Base-by-base conservation (phyloP, 441 rosid genomes). In the Brassica balearica region DNA sequence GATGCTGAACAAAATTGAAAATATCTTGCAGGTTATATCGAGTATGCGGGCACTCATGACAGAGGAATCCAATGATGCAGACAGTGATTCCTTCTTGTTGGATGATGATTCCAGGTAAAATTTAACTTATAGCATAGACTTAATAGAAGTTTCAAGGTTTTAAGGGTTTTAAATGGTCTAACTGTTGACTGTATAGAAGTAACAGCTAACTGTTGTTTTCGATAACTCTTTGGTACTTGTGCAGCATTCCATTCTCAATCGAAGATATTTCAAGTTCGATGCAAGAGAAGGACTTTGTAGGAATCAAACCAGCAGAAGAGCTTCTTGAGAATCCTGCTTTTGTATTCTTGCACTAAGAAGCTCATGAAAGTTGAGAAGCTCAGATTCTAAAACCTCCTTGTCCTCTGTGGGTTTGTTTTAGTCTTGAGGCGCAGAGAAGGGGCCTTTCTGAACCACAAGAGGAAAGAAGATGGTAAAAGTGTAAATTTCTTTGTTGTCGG, bases 181-280 rank as follows among this genome's bases (percentile, higher is more conserved):
- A 25, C 27, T 25, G 27, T 25, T 25, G 27, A 0, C 27, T 25
- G 27, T 25, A 25, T 25, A 25, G 27, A 25, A 25, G 27, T 25
- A 25, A 25, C 65, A 68, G 5, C 36, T 29, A 70, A 51, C 65
- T 59, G 9, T n/a, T 53, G 60, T 8, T 14, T 14, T 17, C 8
- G 22, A 11, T 34, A 8, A 51, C 23, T 6, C 5, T 25, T 6
- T 55, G 72, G 32, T 77, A 29, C 55, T 55, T 10, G 62, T 14
- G 88, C 87, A 96, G 99, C 83, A 88, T 92, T 80, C 96, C 97
- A 9, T 93, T 96, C 88, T 84, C 97, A 8, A 74, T 84, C 3
- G 97, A 90, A 2, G 97, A 93, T 34, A 74, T 92, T 10, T 77
- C 88, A 19, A 63, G 80, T 73, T 81, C 89, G 59, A 27, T 87